A percentile compares a stretch with the other conserved stretches of the same genome.
Evolutionary conservation across 78 protist species (phyloP).

Genomic region (Tieghemostelium lacteum): DNA sequence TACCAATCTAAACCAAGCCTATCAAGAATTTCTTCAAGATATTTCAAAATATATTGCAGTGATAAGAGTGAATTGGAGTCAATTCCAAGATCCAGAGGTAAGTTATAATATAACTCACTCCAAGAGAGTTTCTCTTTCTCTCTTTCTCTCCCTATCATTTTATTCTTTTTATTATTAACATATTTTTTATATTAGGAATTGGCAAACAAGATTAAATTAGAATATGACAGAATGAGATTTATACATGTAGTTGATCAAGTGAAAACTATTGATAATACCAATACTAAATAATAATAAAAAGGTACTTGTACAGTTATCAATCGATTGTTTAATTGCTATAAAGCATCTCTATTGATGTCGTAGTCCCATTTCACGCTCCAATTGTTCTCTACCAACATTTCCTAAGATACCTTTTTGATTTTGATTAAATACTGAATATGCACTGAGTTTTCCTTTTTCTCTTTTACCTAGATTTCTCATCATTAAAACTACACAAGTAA

Average conservation of each 20-base stretch:
- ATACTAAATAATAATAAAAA: not conserved
- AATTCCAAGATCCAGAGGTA: constrained; percentile 46
- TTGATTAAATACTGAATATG: constrained; percentile 61
- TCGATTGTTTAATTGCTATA: too few relatives aligned
- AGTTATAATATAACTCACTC: too few relatives aligned
- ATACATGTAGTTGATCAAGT: not conserved
- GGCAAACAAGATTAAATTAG: constrained; percentile 8
- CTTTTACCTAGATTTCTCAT: constrained; percentile 30
- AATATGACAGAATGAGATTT: constrained; percentile 29
- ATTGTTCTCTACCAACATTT: constrained; percentile 9
- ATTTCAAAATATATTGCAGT: constrained; percentile 85
- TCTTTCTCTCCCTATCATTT: not conserved
- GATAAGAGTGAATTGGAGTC: constrained; percentile 78
- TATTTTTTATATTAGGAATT: constrained; percentile 32
- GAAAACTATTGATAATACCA: not conserved
- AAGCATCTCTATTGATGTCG: not conserved
- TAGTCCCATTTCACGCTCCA: constrained; percentile 4
- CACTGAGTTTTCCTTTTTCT: constrained; percentile 38
- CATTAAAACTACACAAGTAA: constrained; percentile 10
- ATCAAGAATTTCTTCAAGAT: constrained; percentile 78
- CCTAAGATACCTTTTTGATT: constrained; percentile 17
- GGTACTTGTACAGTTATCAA: not conserved
- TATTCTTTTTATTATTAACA: not conserved
- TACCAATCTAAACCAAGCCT: constrained; percentile 43
- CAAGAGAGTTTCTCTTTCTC: not conserved